Base-by-base conservation (phyloP, 2,329 filamentous ascomycete species). In the Sporothrix inflata region DNA sequence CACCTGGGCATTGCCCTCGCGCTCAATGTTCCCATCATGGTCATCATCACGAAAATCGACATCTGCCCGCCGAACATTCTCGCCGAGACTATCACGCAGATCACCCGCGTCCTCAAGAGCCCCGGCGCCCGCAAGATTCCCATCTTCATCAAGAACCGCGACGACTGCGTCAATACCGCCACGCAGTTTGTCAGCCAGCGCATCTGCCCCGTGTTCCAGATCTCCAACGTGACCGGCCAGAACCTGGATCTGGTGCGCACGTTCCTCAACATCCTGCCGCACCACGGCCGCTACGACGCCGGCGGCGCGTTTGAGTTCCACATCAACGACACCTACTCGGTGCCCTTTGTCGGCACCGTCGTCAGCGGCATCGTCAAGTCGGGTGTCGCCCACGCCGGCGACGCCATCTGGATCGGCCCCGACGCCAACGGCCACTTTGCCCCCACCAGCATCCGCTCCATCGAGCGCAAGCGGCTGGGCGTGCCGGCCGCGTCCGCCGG, bases 41-140 rank as follows among this genome's bases (percentile, higher is more conserved):
- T 98, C 3, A 91, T 98, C 75, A 90, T 98, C 75, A 99, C 95
- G 81, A 99, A 98, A 84, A 97, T 98, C 75, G 96, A 98, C 80
- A 98, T 98, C 71, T 98, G 96, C 81, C 96, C 96, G 27, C 94
- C 95, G 1, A 92, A 98, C 76, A 98, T 99, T 78, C 85, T 99
- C 30, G 90, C 97, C 82, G 92, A 98, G 84, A 99, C 96, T 27
- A 90, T 98, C 61, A 92, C 90, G 12, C 95, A 98, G 81, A 89
- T 99, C 74, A 95, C 90, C 70, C 93, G 94, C 79, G 98, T 99
- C 69, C 86, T 99, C 76, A 97, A 97, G 81, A 97, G 93, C 71
- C 94, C 94, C 0, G 96, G 94, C 3, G 96, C 96, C 3, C 88
- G 93, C 51, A 99, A 99, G 82, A 97, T 99, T 49, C 96, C 96